Evolutionary conservation across 176 grass and related monocot genomes (phyloP), one percentile per base, ranked within the genome.

Genomic region (Triticum dicoccoides): DNA sequence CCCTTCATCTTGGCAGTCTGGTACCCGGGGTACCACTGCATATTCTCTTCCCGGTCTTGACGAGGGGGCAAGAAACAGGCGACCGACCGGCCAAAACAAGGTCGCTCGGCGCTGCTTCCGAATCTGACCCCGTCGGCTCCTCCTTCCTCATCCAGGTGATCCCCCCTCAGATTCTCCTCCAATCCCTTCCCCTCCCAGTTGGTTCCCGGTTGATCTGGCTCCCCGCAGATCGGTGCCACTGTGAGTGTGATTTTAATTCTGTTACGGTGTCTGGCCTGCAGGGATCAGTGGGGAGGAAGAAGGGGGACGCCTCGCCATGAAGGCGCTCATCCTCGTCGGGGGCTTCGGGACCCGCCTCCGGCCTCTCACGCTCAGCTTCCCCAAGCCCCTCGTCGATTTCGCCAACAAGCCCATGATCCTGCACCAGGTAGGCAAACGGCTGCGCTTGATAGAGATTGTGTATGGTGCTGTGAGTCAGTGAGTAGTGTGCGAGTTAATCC

Each of bases 401-500:
- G 96, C 90, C 14, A 98, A 98, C 88, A 95, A 95, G 77, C 93
- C 96, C 21, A 95, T 98, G 96, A 95, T 98, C 68, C 87, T 95
- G 86, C 96, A 98, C 88, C 96, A 98, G 93, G 95, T 97, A 91
- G 76, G n/a, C 2, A 69, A 5, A 17, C 10, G 54, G 38, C 67
- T 24, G 1, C 61, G 17, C 54, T 14, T 64, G 20, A 18, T 76
- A 71, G 0, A 24, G 5, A 20, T 45, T 21, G 9, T 37, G 10
- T 15, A 61, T 18, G 51, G 56, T 47, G n/a, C 35, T 64, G 59
- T 38, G 0, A 13, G 27, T 6, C 39, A 15, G 15, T 52, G 17
- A 66, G 18, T 44, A 51, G 0, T 3, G 18, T 47, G 44, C 11
- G 11, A 47, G 11, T 13, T 47, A 47, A 47, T 47, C 9, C 9